Evolutionary conservation across 2,329 filamentous ascomycete species (phyloP), one percentile per base, ranked within the genome.

Genomic region (Colletotrichum tropicicola): DNA sequence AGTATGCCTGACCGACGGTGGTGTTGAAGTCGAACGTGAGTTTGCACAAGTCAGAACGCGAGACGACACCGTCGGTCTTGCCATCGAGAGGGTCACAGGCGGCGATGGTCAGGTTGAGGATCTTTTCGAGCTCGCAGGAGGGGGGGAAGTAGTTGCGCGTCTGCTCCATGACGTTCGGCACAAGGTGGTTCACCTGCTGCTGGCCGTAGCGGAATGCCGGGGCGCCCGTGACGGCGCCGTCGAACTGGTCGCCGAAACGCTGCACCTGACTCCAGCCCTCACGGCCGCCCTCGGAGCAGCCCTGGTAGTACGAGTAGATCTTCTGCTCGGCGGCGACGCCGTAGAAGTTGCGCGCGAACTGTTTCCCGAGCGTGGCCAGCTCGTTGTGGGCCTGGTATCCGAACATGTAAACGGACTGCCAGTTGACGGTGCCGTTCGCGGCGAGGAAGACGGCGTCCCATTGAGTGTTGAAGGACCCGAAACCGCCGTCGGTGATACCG

Each of bases 21-120:
- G 35, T 35, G 30, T 43, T 52, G 47, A 63, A 59, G 41, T 67
- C 61, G 28, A 61, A 65, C 19, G 62, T 48, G 8, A 70, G 57
- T 27, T 61, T 49, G 65, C 65, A 67, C 32, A 52, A 37, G 17
- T 57, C 52, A 1, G 65, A 63, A 7, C 54, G 47, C 6, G 65
- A 43, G 43, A 87, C 77, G n/a, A 73, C 68, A 23, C 72, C 72
- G 59, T 89, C 86, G 1, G 77, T 79, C 45, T 78, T 78, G 6
- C 87, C 86, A 59, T 89, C 86, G 6, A 89, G 75, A 7, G 79
- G 75, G 66, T 89, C 86, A 53, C 86, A 89, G 35, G 80, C 80
- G 1, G 76, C 75, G 48, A 88, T 86, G 5, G 85, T 88, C 39
- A 78, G 75, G 69, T 87, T 87, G 19, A 84, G 78, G 47, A 87